phyloP scores from a whole-genome alignment of 805 yeast genomes.

The Ogataea glucozyma region DNA sequence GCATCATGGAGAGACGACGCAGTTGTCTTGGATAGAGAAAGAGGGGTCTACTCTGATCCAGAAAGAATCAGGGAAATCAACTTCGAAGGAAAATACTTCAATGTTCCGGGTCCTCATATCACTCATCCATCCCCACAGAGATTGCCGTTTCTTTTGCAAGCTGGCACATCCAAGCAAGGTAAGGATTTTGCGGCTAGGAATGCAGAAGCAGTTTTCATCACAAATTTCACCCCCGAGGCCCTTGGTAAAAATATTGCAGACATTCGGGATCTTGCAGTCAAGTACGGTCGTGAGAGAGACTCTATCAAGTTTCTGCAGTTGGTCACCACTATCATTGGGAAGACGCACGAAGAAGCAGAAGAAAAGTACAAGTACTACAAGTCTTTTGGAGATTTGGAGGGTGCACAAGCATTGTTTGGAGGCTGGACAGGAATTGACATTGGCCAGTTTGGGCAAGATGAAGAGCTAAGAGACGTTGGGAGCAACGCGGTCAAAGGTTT shows the following conservation, averaged over 20 bases:
- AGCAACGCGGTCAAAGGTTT: constrained; percentile 37
- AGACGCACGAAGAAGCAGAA: constrained; percentile 43
- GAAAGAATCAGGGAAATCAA: constrained; percentile 42
- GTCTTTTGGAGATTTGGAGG: constrained; percentile 40
- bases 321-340: constrained; percentile 41
- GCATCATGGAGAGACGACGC: constrained; percentile 49
- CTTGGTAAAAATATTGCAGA: constrained; percentile 31
- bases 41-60: constrained; percentile 36
- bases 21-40: constrained; percentile 30
- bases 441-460: constrained; percentile 35
- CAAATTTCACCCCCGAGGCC: constrained; percentile 36
- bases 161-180: constrained; percentile 45
- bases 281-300: constrained; percentile 38
- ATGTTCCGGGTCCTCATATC: constrained; percentile 45
- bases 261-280: constrained; percentile 37
- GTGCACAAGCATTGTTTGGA: constrained; percentile 42
- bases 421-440: constrained; percentile 47
- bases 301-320: constrained; percentile 40
- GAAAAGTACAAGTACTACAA: constrained; percentile 37
- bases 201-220: constrained; percentile 45
- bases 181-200: constrained; percentile 43
- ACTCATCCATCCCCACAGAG: constrained; percentile 46
- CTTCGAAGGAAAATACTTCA: constrained; percentile 42
- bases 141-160: constrained; percentile 45
- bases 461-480: constrained; percentile 36